phyloP scores from a whole-genome alignment of 306 rosid genomes.

The Castanopsis chinensis region DNA sequence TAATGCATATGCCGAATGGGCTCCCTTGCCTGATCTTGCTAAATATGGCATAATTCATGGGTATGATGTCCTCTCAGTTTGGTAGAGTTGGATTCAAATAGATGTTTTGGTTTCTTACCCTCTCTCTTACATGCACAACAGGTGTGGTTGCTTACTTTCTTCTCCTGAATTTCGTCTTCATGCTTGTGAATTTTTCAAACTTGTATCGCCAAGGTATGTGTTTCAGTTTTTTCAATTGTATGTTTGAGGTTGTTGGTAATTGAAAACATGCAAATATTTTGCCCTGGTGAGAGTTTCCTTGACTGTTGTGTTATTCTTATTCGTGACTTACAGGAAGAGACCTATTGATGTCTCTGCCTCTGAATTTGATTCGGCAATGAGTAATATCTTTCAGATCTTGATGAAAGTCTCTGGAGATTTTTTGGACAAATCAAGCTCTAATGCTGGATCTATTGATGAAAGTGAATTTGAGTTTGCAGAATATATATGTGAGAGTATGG shows the following conservation, averaged over 20 bases:
- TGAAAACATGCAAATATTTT: not conserved
- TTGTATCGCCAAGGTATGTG: conserved; percentile 77
- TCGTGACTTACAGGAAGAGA: conserved; percentile 66
- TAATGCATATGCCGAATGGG: conserved; percentile 99
- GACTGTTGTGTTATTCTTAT: conserved; percentile 21
- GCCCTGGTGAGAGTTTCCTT: conserved; percentile 6
- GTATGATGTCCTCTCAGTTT: conserved; percentile 46
- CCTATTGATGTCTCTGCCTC: conserved; percentile 60
- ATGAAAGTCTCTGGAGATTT: conserved; percentile 76
- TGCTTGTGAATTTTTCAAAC: conserved; percentile 94
- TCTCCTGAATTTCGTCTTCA: conserved; percentile 92
- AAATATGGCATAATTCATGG: conserved; percentile 87
- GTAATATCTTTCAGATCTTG: conserved; percentile 59
- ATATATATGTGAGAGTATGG: conserved; percentile 85
- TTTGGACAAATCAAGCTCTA: conserved; percentile 55
- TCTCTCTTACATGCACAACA: conserved; percentile 36
- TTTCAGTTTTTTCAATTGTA: conserved; percentile 13
- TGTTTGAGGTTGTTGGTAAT: not conserved
- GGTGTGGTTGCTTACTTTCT: conserved; percentile 88
- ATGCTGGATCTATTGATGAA: conserved; percentile 58
- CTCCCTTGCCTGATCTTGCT: conserved; percentile 89
- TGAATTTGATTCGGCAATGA: conserved; percentile 81
- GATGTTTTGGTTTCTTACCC: conserved; percentile 18
- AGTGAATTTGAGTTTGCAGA: conserved; percentile 77
- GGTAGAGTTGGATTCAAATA: conserved; percentile 16